Base-by-base conservation (phyloP, 2,329 filamentous ascomycete species). In the Diaporthe capsici region DNA sequence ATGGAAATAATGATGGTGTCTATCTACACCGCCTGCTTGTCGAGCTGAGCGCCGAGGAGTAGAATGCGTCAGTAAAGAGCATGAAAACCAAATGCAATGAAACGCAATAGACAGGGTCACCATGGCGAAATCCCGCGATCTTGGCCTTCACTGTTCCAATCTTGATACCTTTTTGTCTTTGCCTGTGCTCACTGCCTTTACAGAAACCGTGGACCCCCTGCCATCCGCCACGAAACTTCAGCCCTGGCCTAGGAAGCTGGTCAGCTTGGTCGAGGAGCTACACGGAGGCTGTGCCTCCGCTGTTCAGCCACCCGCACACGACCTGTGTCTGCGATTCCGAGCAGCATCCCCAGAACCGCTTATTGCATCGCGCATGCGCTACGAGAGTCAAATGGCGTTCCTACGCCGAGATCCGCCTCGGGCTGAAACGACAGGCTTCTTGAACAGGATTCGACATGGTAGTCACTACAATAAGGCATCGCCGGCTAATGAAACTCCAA, bases 1-100 rank as follows among this genome's bases (percentile, higher is more conserved):
- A 73, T 65, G 71, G 71, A 44, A 70, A 73, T 73, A 73, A 73
- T 73, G 58, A 73, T 73, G 58, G 55, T 65, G 71, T 65, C 58
- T 31, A 42, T 53, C 71, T 73, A 47, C 57, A 65, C 49, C 34
- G 34, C 65, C 47, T 55, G 49, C 65, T 42, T 49, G 65, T 42
- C 47, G 5, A 70, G 49, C 65, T 55, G 65, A 42, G 34, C 49
- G 65, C 49, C 47, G 49, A 34, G 20, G 49, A 70, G 65, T 70
- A 70, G 65, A 55, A 42, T 55, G 65, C 34, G 65, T 70, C 65
- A 53, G 47, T 70, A 70, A 70, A 70, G n/a, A 55, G 65, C 65
- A 70, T 70, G 34, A 70, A 34, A 53, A 53, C 31, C 22, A 70
- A 42, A 70, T 55, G 34, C 65, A 55, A 70, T 68, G n/a, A 37